phyloP scores from a whole-genome alignment of 192 early-diverging fungal species.

The Pilobolus umbonatus region DNA sequence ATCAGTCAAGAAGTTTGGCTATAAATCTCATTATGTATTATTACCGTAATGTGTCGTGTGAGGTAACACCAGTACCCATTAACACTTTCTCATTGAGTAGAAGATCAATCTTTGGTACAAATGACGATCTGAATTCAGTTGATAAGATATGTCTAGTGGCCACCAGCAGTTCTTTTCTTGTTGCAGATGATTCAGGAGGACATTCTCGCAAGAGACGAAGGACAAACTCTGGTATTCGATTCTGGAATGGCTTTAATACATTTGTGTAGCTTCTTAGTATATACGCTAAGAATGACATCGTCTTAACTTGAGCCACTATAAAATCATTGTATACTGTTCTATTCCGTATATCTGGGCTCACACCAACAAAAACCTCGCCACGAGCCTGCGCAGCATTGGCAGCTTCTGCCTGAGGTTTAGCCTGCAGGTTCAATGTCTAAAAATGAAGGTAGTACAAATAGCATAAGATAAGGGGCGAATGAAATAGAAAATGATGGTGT shows the following conservation, averaged over 20 bases:
- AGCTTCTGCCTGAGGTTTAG: conserved; percentile 52
- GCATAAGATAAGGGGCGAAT: not conserved
- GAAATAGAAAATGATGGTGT: conserved; percentile 1
- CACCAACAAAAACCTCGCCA: conserved; percentile 73
- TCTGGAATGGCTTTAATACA: conserved; percentile 66
- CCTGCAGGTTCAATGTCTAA: conserved; percentile 52
- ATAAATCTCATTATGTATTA: not conserved
- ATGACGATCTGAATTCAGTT: conserved; percentile 84
- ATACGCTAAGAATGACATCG: conserved; percentile 96
- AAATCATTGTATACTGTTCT: conserved; percentile 77
- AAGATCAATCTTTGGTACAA: conserved; percentile 88
- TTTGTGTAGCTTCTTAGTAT: conserved; percentile 78
- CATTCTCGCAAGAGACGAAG: conserved; percentile 86
- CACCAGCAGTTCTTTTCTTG: conserved; percentile 93
- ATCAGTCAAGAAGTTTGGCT: not conserved
- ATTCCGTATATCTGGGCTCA: conserved; percentile 70
- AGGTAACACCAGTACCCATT: conserved; percentile 89
- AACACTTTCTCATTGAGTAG: conserved; percentile 93
- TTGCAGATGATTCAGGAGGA: conserved; percentile 88
- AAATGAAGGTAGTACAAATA: not conserved
- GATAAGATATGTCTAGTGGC: conserved; percentile 93
- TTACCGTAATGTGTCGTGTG: conserved; percentile 82
- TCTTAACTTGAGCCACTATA: conserved; percentile 96
- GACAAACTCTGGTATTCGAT: conserved; percentile 84
- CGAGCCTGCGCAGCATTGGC: conserved; percentile 39